Conservation (phyloP, 352 stramenopile species). For the Phytophthora citrophthora region DNA sequence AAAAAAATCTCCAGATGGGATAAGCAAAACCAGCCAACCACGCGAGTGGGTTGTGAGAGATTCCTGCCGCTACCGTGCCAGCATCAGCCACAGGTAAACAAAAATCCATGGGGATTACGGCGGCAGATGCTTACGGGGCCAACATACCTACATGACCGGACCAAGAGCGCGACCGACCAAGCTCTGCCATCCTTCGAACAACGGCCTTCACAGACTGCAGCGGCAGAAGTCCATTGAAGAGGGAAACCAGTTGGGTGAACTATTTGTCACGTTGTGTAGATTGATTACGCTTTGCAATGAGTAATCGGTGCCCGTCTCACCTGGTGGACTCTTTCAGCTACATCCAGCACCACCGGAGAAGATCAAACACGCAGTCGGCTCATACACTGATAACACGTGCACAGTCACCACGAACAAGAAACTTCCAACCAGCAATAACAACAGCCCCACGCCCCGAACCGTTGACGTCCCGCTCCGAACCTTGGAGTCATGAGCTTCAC, state of each 20-base stretch:
- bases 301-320: slow-evolving; percentile 15
- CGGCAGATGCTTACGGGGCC: slow-evolving; percentile 13
- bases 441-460: slow-evolving; percentile 13
- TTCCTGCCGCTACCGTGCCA: too few relatives aligned
- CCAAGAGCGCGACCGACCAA: background rate
- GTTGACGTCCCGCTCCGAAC: slow-evolving; percentile 36
- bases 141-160: background rate
- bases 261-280: background rate
- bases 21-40: background rate
- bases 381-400: slow-evolving; percentile 60
- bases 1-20: slow-evolving; percentile 7
- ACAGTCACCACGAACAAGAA: slow-evolving; percentile 35
- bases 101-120: slow-evolving; percentile 6
- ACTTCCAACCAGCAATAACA: slow-evolving; percentile 22
- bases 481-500: slow-evolving; percentile 36
- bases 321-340: slow-evolving; percentile 6
- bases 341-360: slow-evolving; percentile 52
- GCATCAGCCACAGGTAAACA: background rate
- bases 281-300: slow-evolving; percentile 2
- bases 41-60: background rate
- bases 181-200: background rate
- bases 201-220: too few relatives aligned
- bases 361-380: slow-evolving; percentile 50
- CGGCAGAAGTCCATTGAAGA: too few relatives aligned
- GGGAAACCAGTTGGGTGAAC: too few relatives aligned